Evolutionary conservation across 352 stramenopile species (phyloP).

Genomic region (Pythium volutum): DNA sequence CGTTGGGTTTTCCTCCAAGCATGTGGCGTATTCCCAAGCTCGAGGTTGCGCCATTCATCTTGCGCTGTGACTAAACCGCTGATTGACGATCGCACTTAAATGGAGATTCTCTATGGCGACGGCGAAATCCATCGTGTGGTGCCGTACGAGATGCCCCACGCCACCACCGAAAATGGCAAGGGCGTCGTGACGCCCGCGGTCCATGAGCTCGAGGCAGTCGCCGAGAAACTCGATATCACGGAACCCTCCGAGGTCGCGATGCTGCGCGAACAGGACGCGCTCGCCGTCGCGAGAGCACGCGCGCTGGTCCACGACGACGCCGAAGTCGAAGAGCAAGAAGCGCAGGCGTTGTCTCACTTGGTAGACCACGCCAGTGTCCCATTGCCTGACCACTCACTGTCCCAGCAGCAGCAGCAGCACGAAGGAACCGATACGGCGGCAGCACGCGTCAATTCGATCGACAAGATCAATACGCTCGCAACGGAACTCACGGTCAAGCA

Average conservation of each 20-base stretch:
- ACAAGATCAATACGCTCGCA: constrained; percentile 4
- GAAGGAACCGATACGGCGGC: too few species aligned
- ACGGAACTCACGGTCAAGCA: constrained; percentile 11
- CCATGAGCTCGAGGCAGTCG: constrained; percentile 1
- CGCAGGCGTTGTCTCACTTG: background rate
- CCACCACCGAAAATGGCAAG: background rate
- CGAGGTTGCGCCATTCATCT: too few species aligned
- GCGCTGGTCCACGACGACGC: constrained; percentile 13
- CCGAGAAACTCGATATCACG: constrained; percentile 17
- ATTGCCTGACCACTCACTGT: background rate
- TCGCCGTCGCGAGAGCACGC: constrained; percentile 17
- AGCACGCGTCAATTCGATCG: background rate
- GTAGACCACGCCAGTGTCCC: background rate
- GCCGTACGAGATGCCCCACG: constrained; percentile 8
- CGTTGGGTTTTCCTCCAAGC: too few species aligned
- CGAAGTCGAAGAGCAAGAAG: constrained; percentile 6
- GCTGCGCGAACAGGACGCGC: constrained; percentile 24
- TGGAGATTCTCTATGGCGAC: constrained; percentile 4
- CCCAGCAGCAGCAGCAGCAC: background rate
- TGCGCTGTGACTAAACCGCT: too few species aligned
- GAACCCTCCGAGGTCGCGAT: constrained; percentile 19
- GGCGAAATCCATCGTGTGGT: constrained; percentile 1
- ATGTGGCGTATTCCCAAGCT: too few species aligned
- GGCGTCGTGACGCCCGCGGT: background rate
- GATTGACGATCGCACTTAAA: background rate